Percentiles rank a stretch among this genome's conserved stretches.
These are phyloP conservation scores for Exophiala sp. DNA, from an alignment of 2,329 filamentous ascomycete genomes.

Conservation along the genomic window DNA sequence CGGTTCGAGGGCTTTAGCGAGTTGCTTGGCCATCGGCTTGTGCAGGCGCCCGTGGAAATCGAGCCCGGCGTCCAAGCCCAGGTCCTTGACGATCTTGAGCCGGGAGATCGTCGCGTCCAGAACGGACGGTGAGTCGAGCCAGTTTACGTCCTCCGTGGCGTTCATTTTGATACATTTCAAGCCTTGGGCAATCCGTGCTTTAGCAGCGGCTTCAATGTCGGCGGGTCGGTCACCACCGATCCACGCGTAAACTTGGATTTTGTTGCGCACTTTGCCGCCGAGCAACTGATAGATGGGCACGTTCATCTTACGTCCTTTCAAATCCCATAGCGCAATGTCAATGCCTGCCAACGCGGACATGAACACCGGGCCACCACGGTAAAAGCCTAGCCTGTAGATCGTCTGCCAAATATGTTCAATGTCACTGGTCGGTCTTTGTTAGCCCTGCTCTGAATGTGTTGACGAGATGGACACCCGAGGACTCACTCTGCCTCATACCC, in stretches of 20 bases:
- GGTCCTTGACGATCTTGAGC: constrained; percentile 63
- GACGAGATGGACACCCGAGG: not conserved
- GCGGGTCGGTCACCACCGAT: constrained; percentile 67
- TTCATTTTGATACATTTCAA: constrained; percentile 64
- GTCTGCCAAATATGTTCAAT: constrained; percentile 72
- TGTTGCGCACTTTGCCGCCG: constrained; percentile 67
- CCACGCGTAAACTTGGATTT: constrained; percentile 69
- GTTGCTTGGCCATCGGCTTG: constrained; percentile 71
- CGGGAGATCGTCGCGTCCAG: constrained; percentile 64
- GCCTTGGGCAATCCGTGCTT: constrained; percentile 40
- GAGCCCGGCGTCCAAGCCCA: constrained; percentile 69
- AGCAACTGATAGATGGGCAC: constrained; percentile 71
- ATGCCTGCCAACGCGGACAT: constrained; percentile 76
- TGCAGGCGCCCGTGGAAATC: constrained; percentile 76
- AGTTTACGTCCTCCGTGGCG: constrained; percentile 66
- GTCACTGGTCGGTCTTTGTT: constrained; percentile 38
- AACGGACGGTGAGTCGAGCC: constrained; percentile 67
- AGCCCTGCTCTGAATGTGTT: not conserved
- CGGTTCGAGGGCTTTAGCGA: constrained; percentile 61
- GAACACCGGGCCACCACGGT: constrained; percentile 73
- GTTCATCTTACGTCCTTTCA: constrained; percentile 61
- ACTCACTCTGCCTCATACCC: constrained; percentile 68
- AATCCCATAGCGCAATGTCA: constrained; percentile 76
- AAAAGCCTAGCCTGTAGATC: constrained; percentile 68
- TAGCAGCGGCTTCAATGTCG: constrained; percentile 62